Evolutionary conservation across 768 basidiomycete species (phyloP).

Genomic region (Lactifluus rugatus): DNA sequence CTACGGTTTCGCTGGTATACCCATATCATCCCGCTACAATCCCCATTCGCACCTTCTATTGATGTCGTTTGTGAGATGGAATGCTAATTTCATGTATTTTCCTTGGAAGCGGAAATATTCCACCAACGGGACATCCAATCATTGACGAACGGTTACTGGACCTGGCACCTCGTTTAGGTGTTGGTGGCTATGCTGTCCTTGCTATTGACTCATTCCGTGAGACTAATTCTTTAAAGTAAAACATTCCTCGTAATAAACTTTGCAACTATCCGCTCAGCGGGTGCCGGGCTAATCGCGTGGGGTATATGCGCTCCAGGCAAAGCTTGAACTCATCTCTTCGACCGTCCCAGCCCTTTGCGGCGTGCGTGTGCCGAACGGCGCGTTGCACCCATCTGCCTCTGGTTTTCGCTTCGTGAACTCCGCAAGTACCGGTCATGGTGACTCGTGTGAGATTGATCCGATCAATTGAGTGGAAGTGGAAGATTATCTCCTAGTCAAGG

Average conservation of each 20-base stretch:
- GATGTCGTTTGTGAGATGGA: neutral
- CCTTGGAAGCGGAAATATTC: neutral
- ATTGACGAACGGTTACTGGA: too few relatives aligned
- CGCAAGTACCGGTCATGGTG: neutral
- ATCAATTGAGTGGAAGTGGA: neutral
- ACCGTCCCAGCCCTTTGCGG: conserved; percentile 3
- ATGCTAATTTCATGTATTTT: neutral
- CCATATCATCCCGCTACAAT: too few relatives aligned
- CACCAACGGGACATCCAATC: neutral
- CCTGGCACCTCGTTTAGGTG: too few relatives aligned
- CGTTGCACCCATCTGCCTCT: conserved; percentile 5
- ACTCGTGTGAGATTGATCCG: neutral
- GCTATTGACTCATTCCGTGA: too few relatives aligned
- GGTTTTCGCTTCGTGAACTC: neutral
- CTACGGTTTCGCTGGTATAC: neutral
- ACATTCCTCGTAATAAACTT: neutral
- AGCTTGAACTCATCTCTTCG: conserved; percentile 16
- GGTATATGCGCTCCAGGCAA: too few relatives aligned
- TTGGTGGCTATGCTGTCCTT: too few relatives aligned
- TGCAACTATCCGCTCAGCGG: neutral
- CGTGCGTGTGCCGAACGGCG: conserved; percentile 5
- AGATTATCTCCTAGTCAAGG: conserved; percentile 1
- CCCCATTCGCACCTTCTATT: neutral
- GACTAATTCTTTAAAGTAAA: neutral
- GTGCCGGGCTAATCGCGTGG: too few relatives aligned